Base-by-base conservation (phyloP, 345 rosid genomes). In the Lepidium aucheri region DNA sequence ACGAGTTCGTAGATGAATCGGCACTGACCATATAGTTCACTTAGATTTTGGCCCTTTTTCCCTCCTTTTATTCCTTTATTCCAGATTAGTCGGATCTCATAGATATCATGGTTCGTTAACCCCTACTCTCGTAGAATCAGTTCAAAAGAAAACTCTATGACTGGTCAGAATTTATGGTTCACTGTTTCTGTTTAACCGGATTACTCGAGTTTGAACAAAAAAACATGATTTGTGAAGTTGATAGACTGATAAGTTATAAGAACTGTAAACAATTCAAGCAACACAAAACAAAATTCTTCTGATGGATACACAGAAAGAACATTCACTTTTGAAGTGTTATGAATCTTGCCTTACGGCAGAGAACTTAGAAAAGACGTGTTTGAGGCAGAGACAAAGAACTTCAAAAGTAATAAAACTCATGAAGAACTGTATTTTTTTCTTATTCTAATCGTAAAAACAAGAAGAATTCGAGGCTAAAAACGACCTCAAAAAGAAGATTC, bases 311-410 rank as follows among this genome's bases (percentile, higher is more conserved):
- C 32, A 51, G 60, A 62, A 53, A 22, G 16, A 8, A 45, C 17
- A 9, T 51, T 28, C 68, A 42, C 4, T 59, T 49, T 35, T 17
- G 7, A 28, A 28, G 63, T 70, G 69, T 45, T 24, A 60, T 42
- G 54, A 70, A 53, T 61, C 45, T 53, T 57, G 73, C 66, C 73
- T 68, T 68, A n/a, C 9, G 65, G 59, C 74, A 41, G 32, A 57
- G 18, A 15, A 10, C 1, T 10, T 36, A 1, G 12, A 54, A 18
- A 46, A 24, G 18, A 67, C 64, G 26, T 58, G 38, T 26, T 45
- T 38, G 8, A 39, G 24, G 60, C 36, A 49, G 60, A 69, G 60
- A 40, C 53, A 7, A 69, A 49, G 0, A 50, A 50, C 73, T 28
- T 68, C 42, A n/a, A 4, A 68, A 39, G 58, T 59, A 32, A 44